phyloP scores from a whole-genome alignment of 2,329 filamentous ascomycete genomes.

The Neopestalotiopsis sp. region DNA sequence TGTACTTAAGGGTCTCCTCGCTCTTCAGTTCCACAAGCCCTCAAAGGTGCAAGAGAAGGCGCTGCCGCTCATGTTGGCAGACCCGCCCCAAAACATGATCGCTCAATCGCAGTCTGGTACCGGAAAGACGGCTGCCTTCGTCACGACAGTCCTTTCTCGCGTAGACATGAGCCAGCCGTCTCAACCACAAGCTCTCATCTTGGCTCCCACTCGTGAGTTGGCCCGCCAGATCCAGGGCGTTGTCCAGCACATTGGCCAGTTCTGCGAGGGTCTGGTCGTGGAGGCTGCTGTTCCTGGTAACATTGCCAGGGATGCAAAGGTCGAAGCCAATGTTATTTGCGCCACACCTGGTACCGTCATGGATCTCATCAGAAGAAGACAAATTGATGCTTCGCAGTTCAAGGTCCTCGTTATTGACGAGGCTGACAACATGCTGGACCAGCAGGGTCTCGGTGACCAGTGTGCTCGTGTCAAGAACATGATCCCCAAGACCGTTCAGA shows the following conservation, averaged over 20 bases:
- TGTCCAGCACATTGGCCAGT: slow-evolving; percentile 81
- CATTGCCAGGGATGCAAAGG: slow-evolving; percentile 68
- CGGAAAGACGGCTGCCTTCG: slow-evolving; percentile 96
- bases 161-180: slow-evolving; percentile 73
- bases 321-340: slow-evolving; percentile 81
- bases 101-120: slow-evolving; percentile 99
- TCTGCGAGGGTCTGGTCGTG: slow-evolving; percentile 76
- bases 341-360: slow-evolving; percentile 93
- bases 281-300: slow-evolving; percentile 84
- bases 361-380: slow-evolving; percentile 80
- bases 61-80: slow-evolving; percentile 81
- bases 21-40: slow-evolving; percentile 89
- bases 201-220: slow-evolving; percentile 92
- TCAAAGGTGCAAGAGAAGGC: slow-evolving; percentile 98
- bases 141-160: slow-evolving; percentile 87
- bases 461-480: slow-evolving; percentile 85
- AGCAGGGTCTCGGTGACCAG: slow-evolving; percentile 93
- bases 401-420: slow-evolving; percentile 92
- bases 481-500: slow-evolving; percentile 77
- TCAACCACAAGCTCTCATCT: slow-evolving; percentile 82
- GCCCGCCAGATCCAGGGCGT: slow-evolving; percentile 93
- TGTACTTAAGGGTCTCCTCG: slow-evolving; percentile 75
- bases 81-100: slow-evolving; percentile 93
- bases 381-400: slow-evolving; percentile 74
- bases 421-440: slow-evolving; percentile 98